These are phyloP conservation scores for Aspergillus tubingensis DNA, from an alignment of 2,329 filamentous ascomycete species.

Conservation along the genomic window DNA sequence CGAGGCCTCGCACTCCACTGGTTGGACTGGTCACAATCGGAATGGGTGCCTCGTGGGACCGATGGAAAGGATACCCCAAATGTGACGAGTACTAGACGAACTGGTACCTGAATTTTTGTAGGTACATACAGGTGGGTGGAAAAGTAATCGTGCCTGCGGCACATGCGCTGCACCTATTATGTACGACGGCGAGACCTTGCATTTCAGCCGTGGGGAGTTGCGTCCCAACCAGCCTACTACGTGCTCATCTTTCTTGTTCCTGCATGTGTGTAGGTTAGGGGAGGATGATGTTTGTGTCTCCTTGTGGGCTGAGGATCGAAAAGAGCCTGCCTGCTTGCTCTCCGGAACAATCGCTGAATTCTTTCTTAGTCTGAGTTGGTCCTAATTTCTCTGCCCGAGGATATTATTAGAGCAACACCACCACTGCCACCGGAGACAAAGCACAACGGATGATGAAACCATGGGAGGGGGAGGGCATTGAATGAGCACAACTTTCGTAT, in stretches of 20 bases:
- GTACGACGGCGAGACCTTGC: slow-evolving; percentile 21
- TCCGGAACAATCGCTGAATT: neutral
- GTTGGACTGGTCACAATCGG: slow-evolving; percentile 22
- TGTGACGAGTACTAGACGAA: slow-evolving; percentile 12
- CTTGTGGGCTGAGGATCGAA: neutral
- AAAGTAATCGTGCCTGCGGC: slow-evolving; percentile 8
- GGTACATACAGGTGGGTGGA: slow-evolving; percentile 13
- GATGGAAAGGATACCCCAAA: slow-evolving; percentile 8
- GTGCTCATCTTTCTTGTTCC: slow-evolving; percentile 1
- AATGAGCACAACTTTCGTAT: neutral
- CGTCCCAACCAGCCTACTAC: slow-evolving; percentile 5
- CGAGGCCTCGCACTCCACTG: slow-evolving; percentile 17
- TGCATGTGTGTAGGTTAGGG: neutral
- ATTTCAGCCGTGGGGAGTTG: slow-evolving; percentile 10
- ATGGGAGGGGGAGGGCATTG: neutral
- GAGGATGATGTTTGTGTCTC: neutral
- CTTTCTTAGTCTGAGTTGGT: slow-evolving; percentile 6
- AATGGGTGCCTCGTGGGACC: slow-evolving; percentile 19
- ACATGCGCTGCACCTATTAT: slow-evolving; percentile 16
- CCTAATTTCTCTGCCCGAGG: neutral
- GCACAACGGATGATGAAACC: neutral
- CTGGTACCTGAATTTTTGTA: too few species aligned
- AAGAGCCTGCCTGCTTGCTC: neutral
- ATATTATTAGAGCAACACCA: slow-evolving; percentile 3
- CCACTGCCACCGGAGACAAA: too few species aligned